A percentile compares a stretch with the other conserved stretches of the same genome.
Conservation (phyloP, 768 basidiomycete species). For the Tephrocybe rancida region DNA sequence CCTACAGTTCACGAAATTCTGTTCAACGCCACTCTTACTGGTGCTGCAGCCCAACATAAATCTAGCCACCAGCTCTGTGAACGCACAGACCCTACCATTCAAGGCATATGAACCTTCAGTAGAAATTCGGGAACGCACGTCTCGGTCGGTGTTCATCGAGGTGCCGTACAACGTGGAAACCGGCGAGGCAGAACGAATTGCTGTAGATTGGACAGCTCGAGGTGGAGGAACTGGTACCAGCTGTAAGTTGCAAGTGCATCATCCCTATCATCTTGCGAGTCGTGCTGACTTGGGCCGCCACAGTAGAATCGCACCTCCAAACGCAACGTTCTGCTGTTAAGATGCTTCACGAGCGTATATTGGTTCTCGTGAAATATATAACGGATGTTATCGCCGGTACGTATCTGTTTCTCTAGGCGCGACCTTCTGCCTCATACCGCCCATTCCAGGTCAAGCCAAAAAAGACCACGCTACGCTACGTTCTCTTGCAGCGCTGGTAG, state of each 20-base stretch:
- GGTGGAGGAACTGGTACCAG: slow-evolving; percentile 83
- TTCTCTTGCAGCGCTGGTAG: slow-evolving; percentile 82
- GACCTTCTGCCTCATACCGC: slow-evolving; percentile 15
- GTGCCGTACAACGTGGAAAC: slow-evolving; percentile 91
- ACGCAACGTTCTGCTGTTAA: slow-evolving; percentile 94
- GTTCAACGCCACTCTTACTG: slow-evolving; percentile 89
- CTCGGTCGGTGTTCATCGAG: slow-evolving; percentile 81
- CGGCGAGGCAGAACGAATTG: slow-evolving; percentile 97
- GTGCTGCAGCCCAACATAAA: slow-evolving; percentile 40
- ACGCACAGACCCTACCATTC: slow-evolving; percentile 81
- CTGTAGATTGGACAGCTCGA: slow-evolving; percentile 93
- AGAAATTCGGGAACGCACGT: slow-evolving; percentile 78
- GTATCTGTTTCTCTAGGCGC: background rate
- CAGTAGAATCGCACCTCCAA: slow-evolving; percentile 90
- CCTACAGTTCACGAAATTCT: slow-evolving; percentile 76
- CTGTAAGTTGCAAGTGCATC: slow-evolving; percentile 47
- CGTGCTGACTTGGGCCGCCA: slow-evolving; percentile 2
- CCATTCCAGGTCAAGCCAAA: slow-evolving; percentile 58
- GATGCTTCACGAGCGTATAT: slow-evolving; percentile 93
- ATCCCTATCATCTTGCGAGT: slow-evolving; percentile 1
- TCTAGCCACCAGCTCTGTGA: slow-evolving; percentile 31
- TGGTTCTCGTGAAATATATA: slow-evolving; percentile 87
- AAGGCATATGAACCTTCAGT: slow-evolving; percentile 93
- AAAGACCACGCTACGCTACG: slow-evolving; percentile 84
- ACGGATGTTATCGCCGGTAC: slow-evolving; percentile 72